Evolutionary conservation across 805 yeast genomes (phyloP).

Genomic region (Nakazawaea anatomiae): DNA sequence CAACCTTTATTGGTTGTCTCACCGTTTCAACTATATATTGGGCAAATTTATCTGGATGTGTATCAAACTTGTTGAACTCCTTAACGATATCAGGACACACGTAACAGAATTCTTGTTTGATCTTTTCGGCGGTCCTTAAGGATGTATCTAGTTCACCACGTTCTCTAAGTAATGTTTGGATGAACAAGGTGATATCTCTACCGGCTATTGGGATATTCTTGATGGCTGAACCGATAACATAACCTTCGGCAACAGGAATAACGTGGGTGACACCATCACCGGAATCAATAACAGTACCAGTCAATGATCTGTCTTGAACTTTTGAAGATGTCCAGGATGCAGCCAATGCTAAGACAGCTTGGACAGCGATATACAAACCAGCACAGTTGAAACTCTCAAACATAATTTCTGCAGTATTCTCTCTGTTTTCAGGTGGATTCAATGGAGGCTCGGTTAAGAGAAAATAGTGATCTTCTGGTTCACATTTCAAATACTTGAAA

Average conservation of each 20-base stretch:
- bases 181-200: constrained; percentile 91
- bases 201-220: constrained; percentile 98
- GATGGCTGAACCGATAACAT: constrained; percentile 95
- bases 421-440: constrained; percentile 99
- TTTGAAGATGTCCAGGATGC: constrained; percentile 98
- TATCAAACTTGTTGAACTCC: constrained; percentile 91
- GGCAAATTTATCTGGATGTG: constrained; percentile 89
- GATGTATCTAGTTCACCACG: constrained; percentile 95
- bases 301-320: constrained; percentile 88
- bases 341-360: constrained; percentile 96
- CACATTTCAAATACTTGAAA: constrained; percentile 93
- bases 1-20: constrained; percentile 42
- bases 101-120: constrained; percentile 94
- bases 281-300: constrained; percentile 97
- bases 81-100: constrained; percentile 97
- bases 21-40: constrained; percentile 85
- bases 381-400: constrained; percentile 98
- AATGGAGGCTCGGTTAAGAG: constrained; percentile 96
- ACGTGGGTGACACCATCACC: constrained; percentile 99
- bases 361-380: constrained; percentile 96
- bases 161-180: constrained; percentile 90
- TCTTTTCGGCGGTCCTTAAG: constrained; percentile 91
- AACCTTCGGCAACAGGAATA: constrained; percentile 98
- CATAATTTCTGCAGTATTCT: constrained; percentile 97
- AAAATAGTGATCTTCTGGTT: constrained; percentile 98